A percentile compares a stretch with the other conserved stretches of the same genome.
Evolutionary conservation across 2,329 filamentous ascomycete species (phyloP).

Genomic region (Cryphonectria radicalis): DNA sequence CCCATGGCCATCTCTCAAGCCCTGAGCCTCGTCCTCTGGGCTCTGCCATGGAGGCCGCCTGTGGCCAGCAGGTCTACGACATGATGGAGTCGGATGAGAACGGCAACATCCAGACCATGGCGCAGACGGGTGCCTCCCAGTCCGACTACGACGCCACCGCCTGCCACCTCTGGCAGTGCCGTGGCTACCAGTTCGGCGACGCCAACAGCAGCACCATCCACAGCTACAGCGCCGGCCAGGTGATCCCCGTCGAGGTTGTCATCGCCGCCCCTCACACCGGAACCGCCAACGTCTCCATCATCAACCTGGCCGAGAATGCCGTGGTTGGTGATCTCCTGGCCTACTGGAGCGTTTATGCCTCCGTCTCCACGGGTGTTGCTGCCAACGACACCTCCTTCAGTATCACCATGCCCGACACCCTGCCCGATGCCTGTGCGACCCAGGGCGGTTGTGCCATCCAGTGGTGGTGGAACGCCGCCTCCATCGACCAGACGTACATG

Average conservation of each 20-base stretch:
- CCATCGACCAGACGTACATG: constrained; percentile 56
- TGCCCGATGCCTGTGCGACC: constrained; percentile 48
- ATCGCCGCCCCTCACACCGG: constrained; percentile 59
- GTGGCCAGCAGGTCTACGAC: constrained; percentile 58
- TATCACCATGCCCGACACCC: constrained; percentile 56
- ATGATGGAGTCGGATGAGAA: constrained; percentile 57
- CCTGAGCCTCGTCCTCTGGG: constrained; percentile 56
- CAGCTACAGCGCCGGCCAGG: constrained; percentile 54
- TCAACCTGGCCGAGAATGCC: constrained; percentile 52
- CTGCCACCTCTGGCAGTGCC: constrained; percentile 61
- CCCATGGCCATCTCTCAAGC: constrained; percentile 56
- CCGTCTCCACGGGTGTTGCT: constrained; percentile 46
- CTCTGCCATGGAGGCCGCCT: constrained; percentile 53
- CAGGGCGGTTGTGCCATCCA: constrained; percentile 56
- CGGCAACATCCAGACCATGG: constrained; percentile 60
- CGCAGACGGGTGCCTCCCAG: constrained; percentile 52
- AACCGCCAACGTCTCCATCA: constrained; percentile 58
- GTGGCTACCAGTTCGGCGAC: constrained; percentile 61
- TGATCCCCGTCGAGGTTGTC: constrained; percentile 48
- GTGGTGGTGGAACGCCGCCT: constrained; percentile 56
- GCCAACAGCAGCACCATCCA: constrained; percentile 55
- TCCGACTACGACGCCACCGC: constrained; percentile 50
- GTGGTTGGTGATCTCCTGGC: constrained; percentile 53
- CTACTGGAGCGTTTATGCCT: constrained; percentile 55
- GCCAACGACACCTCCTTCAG: constrained; percentile 53